phyloP scores from a whole-genome alignment of 352 stramenopile genomes.

The Phytophthora tentaculata region DNA sequence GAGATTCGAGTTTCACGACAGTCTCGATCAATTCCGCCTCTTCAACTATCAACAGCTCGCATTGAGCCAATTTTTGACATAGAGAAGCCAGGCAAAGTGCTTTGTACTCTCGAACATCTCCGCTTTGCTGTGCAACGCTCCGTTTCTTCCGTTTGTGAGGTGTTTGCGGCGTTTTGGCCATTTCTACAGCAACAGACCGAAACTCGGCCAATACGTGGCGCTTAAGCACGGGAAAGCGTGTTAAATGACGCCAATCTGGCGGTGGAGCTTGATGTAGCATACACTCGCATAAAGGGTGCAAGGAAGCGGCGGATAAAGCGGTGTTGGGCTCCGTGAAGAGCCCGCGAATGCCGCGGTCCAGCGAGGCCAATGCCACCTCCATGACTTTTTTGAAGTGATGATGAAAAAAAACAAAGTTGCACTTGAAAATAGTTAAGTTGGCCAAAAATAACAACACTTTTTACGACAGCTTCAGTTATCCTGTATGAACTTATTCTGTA shows the following conservation, averaged over 20 bases:
- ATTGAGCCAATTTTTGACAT: conserved; percentile 48
- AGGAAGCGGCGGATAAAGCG: background rate
- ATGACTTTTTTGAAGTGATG: conserved; percentile 34
- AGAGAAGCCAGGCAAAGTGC: conserved; percentile 39
- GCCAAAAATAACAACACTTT: background rate
- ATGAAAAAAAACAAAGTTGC: conserved; percentile 1
- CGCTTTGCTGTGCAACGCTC: conserved; percentile 7
- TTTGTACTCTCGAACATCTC: conserved; percentile 26
- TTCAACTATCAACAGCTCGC: conserved; percentile 34
- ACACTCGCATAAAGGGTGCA: conserved; percentile 55
- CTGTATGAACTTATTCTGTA: too few species aligned
- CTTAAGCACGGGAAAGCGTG: conserved; percentile 55
- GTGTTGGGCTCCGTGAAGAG: conserved; percentile 42
- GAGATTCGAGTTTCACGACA: conserved; percentile 23
- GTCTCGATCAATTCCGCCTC: conserved; percentile 27
- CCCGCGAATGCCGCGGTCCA: conserved; percentile 47
- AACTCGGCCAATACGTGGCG: conserved; percentile 50
- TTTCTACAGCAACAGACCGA: conserved; percentile 18
- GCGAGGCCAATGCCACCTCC: conserved; percentile 38
- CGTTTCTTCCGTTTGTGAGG: conserved; percentile 38
- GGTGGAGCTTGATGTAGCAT: conserved; percentile 16
- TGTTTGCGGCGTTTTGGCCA: conserved; percentile 32
- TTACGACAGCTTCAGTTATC: too few species aligned
- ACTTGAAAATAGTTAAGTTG: conserved; percentile 3
- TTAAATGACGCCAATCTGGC: conserved; percentile 40